phyloP scores from a whole-genome alignment of 345 rosid species.

The Pistacia vera region DNA sequence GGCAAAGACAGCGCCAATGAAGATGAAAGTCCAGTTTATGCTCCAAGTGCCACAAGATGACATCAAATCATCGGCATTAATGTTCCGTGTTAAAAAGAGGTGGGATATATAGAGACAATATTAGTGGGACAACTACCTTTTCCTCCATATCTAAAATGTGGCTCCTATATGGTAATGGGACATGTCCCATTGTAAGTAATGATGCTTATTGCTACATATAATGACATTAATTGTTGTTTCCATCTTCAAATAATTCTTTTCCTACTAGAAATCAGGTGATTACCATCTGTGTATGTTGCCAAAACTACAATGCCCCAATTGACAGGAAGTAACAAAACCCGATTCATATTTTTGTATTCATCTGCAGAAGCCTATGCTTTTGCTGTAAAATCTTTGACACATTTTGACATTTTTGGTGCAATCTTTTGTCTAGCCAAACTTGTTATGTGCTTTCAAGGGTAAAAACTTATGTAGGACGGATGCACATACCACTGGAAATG shows the following conservation, averaged over 20 bases:
- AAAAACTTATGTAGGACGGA: neutral
- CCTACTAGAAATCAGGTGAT: no score
- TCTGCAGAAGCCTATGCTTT: neutral
- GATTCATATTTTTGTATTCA: neutral
- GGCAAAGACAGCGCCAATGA: slow-evolving; percentile 84
- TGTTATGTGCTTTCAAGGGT: neutral
- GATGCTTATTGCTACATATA: slow-evolving; percentile 21
- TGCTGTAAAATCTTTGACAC: neutral
- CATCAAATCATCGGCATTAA: slow-evolving; percentile 62
- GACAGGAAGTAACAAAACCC: neutral
- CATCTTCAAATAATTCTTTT: neutral
- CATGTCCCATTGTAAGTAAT: slow-evolving; percentile 17
- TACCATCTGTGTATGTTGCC: neutral
- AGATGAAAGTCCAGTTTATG: slow-evolving; percentile 93
- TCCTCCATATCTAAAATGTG: neutral
- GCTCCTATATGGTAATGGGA: neutral
- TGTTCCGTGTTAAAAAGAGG: slow-evolving; percentile 94
- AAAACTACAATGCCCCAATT: neutral
- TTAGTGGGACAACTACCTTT: neutral
- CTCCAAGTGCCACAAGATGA: slow-evolving; percentile 95
- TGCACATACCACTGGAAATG: no score
- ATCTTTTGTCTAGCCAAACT: neutral
- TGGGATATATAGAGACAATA: slow-evolving; percentile 61
- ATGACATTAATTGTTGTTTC: slow-evolving; percentile 8
- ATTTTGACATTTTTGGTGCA: neutral